Evolutionary conservation across 2,329 filamentous ascomycete genomes (phyloP).

Genomic region (Colletotrichum kahawae): DNA sequence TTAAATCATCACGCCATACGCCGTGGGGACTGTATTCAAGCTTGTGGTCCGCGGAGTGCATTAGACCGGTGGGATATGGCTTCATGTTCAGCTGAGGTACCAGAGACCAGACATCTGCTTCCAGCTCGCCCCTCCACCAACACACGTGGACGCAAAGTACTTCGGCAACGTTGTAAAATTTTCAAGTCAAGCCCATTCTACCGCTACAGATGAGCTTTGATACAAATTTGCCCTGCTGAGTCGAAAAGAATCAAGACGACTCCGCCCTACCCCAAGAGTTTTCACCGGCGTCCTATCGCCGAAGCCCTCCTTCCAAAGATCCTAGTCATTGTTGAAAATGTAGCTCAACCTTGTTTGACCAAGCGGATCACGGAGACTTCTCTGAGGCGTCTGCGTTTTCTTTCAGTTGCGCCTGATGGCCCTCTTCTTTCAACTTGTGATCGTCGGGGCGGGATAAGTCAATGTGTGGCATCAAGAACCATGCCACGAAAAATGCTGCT

Average conservation of each 20-base stretch:
- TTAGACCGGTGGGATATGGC: neutral
- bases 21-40: neutral
- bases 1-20: neutral
- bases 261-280: neutral
- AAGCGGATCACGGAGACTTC: neutral
- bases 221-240: neutral
- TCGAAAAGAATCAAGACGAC: neutral
- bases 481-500: conserved; percentile 39
- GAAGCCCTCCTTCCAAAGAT: neutral
- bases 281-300: neutral
- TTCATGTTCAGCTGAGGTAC: neutral
- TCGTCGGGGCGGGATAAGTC: conserved; percentile 42
- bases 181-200: neutral
- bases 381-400: neutral
- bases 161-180: neutral
- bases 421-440: conserved; percentile 34
- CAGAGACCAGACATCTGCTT: neutral
- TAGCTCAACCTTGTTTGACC: neutral
- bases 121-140: neutral
- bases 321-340: neutral
- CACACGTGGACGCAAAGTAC: neutral
- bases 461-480: conserved; percentile 43
- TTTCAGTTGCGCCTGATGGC: neutral
- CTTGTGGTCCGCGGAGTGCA: neutral
- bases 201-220: neutral